A percentile compares a stretch with the other conserved stretches of the same genome.
Conservation (phyloP, 805 yeast genomes). For the Diddensiella santjacobensis region DNA sequence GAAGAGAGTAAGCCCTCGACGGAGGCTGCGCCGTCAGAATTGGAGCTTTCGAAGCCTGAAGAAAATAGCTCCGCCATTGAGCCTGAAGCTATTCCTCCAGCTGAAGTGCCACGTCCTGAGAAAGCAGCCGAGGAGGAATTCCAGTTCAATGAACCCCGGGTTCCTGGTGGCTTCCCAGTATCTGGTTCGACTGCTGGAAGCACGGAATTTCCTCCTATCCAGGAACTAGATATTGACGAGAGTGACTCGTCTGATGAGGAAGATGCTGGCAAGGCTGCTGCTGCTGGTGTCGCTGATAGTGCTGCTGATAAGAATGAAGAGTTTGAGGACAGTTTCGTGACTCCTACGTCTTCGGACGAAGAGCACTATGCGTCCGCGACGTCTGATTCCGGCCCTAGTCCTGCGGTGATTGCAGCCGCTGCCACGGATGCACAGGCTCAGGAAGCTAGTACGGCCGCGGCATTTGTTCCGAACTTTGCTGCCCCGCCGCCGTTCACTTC, state of each 20-base stretch:
- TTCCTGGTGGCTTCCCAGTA: constrained; percentile 4
- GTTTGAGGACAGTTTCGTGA: constrained; percentile 8
- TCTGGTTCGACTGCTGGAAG: constrained; percentile 14
- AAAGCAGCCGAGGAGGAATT: neutral
- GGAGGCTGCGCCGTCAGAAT: neutral
- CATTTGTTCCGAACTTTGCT: constrained; percentile 22
- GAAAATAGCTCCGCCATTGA: neutral
- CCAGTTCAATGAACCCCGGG: neutral
- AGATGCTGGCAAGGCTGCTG: constrained; percentile 27
- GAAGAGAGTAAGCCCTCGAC: constrained; percentile 18
- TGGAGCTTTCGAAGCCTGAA: neutral
- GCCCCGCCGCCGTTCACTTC: constrained; percentile 3
- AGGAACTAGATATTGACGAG: constrained; percentile 22
- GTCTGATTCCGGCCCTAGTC: constrained; percentile 27
- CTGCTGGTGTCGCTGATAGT: constrained; percentile 1
- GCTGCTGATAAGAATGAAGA: constrained; percentile 6
- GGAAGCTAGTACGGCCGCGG: constrained; percentile 20
- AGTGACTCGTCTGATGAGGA: constrained; percentile 29
- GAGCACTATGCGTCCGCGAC: constrained; percentile 41
- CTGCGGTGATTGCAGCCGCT: constrained; percentile 21
- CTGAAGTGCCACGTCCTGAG: neutral
- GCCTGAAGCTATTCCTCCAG: neutral
- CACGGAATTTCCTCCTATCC: constrained; percentile 27
- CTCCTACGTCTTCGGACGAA: constrained; percentile 37
- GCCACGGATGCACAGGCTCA: constrained; percentile 39